Evolutionary conservation across 257 asterid species (phyloP), one percentile per base, ranked within the genome.

Genomic region (Jaltomata sinuosa): DNA sequence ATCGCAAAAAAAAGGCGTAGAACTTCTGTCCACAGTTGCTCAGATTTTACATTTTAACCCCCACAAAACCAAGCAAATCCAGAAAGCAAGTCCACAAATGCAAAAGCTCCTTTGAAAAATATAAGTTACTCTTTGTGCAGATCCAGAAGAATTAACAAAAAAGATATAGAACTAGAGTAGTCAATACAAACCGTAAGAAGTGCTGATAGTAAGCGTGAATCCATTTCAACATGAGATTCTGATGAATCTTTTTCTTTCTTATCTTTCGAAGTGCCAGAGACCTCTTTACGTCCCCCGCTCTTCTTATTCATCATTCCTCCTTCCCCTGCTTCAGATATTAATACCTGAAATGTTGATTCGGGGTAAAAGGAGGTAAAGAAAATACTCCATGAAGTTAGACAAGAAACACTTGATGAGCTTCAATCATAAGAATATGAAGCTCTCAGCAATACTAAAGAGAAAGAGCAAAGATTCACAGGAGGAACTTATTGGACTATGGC

Each of bases 181-280:
- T 9, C 80, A 53, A 52, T 69, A 93, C 98, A 87, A 54, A 97
- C 98, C 61, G 96, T 91, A 86, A 95, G 88, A 83, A 97, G 94
- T 83, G 96, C 97, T 74, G 98, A 93, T 50, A 97, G 87, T 82
- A 97, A 87, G 64, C 98, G 98, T 8, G 99, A 97, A 89, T 97
- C 99, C 99, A 97, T 94, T 91, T 91, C 98, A 74, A 94, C 87
- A 79, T 91, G 98, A 11, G 93, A 77, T 83, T 91, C 93, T 22
- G 93, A 64, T 32, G 89, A 61, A 80, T 87, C 88, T 47, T 93
- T 90, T 19, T 36, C 42, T 88, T 91, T 85, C 69, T 87, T 89
- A 80, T 89, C 91, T 83, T 93, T 93, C 72, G 87, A 85, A 67
- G 62, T 85, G 45, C 91, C 84, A 83, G 84, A 16, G 85, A 90